Evolutionary conservation across 1,284 basidiomycete species (phyloP).

Genomic region (Peniophora sp.): DNA sequence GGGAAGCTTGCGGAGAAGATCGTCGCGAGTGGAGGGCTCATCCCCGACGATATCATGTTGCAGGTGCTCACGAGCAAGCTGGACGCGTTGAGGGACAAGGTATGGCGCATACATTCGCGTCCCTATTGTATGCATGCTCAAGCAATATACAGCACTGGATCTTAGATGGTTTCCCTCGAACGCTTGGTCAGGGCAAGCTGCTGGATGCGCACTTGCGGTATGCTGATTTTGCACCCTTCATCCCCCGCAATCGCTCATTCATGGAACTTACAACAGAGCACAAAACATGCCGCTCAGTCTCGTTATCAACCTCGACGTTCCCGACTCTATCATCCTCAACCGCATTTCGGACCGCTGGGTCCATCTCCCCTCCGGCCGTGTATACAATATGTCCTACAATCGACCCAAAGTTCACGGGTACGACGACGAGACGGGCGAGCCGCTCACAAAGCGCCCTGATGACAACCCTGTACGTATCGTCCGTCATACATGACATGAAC

Average conservation of each 20-base stretch:
- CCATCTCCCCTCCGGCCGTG: conserved; percentile 86
- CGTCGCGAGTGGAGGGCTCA: conserved; percentile 65
- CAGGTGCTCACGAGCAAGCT: conserved; percentile 68
- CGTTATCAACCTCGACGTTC: conserved; percentile 87
- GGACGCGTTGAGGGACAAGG: conserved; percentile 59
- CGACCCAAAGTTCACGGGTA: conserved; percentile 80
- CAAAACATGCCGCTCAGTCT: conserved; percentile 67
- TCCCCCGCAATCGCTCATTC: neutral
- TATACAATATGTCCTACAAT: conserved; percentile 92
- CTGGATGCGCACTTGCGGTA: conserved; percentile 72
- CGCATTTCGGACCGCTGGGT: conserved; percentile 94
- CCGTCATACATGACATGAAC: neutral
- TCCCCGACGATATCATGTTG: conserved; percentile 76
- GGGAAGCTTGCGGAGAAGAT: conserved; percentile 69
- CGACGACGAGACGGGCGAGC: conserved; percentile 92
- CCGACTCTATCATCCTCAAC: conserved; percentile 83
- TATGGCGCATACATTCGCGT: conserved; percentile 14
- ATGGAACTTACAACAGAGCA: conserved; percentile 27
- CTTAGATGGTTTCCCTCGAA: conserved; percentile 94
- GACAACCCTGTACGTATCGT: conserved; percentile 74
- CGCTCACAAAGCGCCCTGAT: conserved; percentile 83
- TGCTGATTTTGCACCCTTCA: conserved; percentile 15
- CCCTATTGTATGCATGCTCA: too few relatives aligned
- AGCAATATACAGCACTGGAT: conserved; percentile 68
- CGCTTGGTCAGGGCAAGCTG: conserved; percentile 80